Evolutionary conservation across 495 filamentous ascomycete species (phyloP), one percentile per base, ranked within the genome.

Genomic region (Sphaerosporella brunnea): DNA sequence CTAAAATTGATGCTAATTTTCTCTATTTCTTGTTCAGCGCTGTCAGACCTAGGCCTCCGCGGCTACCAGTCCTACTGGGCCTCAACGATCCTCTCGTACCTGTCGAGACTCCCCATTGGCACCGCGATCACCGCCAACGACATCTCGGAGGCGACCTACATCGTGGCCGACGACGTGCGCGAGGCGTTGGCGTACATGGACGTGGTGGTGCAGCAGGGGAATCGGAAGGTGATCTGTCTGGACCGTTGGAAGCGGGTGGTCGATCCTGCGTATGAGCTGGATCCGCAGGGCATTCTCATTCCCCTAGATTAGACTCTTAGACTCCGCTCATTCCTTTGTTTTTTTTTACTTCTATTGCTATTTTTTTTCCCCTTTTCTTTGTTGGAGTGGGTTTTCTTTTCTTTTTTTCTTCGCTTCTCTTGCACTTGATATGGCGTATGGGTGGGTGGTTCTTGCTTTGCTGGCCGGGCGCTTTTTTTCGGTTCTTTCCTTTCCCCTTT

Each of bases 31-130:
- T n/a, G n/a, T n/a, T n/a, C 18, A 61, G 58, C 58, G 16, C 47
- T 61, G 20, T 61, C 58, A 3, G 43, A 50, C 3, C 53, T 61
- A 5, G 58, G 58, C 7, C 51, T 51, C 2, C 47, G 47, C 21
- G 58, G 58, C 10, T 61, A 61, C 34, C 35, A 38, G 9, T 47
- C 58, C 8, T 61, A 61, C 34, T 61, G 58, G 58, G n/a, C n/a
- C n/a, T 45, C 44, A 1, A 50, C 50, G 5, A 21, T 48, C 25
- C 36, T 61, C 13, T 39, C 58, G 4, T 39, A 47, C 1, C 32
- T 51, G 1, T 28, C 57, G 2, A 38, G 60, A 7, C 39, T 41
- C 23, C 47, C 50, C 19, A 50, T 46, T 7, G 23, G 26, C n/a
- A 40, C 34, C 1, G 9, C 35, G 0, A 28, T 60, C 23, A 58